Evolutionary conservation across 2,329 filamentous ascomycete genomes (phyloP).

Genomic region (Fusarium cyanostomum): DNA sequence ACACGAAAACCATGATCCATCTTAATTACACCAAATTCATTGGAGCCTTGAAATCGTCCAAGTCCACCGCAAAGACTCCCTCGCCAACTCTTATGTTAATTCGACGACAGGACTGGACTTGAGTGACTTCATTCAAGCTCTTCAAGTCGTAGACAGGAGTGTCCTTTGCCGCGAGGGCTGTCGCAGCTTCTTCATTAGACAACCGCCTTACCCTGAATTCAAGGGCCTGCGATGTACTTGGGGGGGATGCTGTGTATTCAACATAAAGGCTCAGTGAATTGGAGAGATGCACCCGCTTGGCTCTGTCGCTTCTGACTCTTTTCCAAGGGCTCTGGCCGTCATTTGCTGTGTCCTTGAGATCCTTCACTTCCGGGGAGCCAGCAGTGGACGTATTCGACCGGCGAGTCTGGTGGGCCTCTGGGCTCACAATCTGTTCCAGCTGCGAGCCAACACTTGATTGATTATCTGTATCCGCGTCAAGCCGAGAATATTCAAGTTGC

Average conservation of each 20-base stretch:
- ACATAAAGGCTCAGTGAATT: conserved; percentile 16
- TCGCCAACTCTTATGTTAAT: conserved; percentile 1
- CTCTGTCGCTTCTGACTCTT: conserved; percentile 3
- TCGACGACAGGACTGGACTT: not conserved
- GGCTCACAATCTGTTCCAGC: not conserved
- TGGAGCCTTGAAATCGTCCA: not conserved
- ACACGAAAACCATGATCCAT: not conserved
- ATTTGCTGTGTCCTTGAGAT: not conserved
- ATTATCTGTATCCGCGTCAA: too few species aligned
- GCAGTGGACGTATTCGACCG: not conserved
- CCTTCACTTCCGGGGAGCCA: not conserved
- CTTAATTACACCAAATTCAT: not conserved
- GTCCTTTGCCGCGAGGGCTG: not conserved
- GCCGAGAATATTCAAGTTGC: not conserved
- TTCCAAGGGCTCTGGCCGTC: not conserved
- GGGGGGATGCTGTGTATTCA: conserved; percentile 17
- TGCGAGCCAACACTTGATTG: not conserved
- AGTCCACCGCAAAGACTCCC: conserved; percentile 3
- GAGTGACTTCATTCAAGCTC: not conserved
- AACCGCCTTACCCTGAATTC: conserved; percentile 17
- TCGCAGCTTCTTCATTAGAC: not conserved
- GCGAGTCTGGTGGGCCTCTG: not conserved
- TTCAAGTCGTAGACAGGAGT: conserved; percentile 1
- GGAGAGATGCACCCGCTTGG: not conserved
- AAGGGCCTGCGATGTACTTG: not conserved